Evolutionary conservation across 2,329 filamentous ascomycete species (phyloP).

Genomic region (Xylariaceae sp.): DNA sequence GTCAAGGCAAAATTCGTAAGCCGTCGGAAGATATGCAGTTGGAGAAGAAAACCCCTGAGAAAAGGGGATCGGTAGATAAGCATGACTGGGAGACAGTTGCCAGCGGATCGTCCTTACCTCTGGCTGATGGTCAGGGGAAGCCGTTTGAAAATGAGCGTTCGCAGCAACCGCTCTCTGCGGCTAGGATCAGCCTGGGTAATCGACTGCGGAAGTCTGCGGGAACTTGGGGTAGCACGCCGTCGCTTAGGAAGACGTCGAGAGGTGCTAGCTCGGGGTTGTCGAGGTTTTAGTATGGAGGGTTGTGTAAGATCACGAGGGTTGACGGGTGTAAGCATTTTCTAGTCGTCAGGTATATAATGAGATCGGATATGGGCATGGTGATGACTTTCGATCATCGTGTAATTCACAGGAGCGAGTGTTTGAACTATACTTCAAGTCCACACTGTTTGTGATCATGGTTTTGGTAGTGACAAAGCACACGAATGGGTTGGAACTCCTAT

Average conservation of each 20-base stretch:
- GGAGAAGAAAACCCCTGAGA: conserved; percentile 9
- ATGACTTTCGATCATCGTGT: no score
- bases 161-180: conserved; percentile 37
- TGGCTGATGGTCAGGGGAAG: conserved; percentile 29
- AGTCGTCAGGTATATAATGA: no score
- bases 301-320: background rate
- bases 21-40: conserved; percentile 18
- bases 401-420: no score
- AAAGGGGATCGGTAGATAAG: conserved; percentile 29
- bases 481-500: no score
- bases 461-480: no score
- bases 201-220: conserved; percentile 49
- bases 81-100: conserved; percentile 39
- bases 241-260: conserved; percentile 35
- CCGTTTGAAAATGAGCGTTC: conserved; percentile 18
- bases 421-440: no score
- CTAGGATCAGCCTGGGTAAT: conserved; percentile 49
- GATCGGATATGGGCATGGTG: no score
- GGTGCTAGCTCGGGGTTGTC: conserved; percentile 14
- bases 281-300: conserved; percentile 11
- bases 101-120: conserved; percentile 25
- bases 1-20: conserved; percentile 36
- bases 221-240: conserved; percentile 45
- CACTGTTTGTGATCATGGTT: no score
- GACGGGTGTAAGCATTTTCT: no score